Percentiles rank a stretch among this genome's conserved stretches.
These are phyloP conservation scores for Pseudogymnoascus sp. DNA, from an alignment of 2,329 filamentous ascomycete genomes.

Conservation along the genomic window DNA sequence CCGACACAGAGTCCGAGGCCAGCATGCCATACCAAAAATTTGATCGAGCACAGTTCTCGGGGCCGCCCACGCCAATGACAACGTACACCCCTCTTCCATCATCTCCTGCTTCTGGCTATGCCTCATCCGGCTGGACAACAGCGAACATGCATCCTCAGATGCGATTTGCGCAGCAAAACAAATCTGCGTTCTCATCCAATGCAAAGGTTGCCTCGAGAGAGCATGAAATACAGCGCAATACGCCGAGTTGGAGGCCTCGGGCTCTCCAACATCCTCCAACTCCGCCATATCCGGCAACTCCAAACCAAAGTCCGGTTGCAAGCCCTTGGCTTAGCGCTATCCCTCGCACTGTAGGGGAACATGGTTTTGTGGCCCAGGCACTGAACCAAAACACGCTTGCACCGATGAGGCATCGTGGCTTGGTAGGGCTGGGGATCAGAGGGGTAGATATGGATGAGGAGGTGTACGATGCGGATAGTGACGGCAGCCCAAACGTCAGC, in stretches of 20 bases:
- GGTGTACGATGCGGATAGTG: background rate
- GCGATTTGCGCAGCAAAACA: conserved; percentile 3
- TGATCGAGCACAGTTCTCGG: background rate
- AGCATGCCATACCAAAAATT: background rate
- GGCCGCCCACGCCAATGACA: background rate
- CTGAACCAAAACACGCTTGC: background rate
- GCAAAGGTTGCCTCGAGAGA: background rate
- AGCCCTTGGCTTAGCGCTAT: conserved; percentile 39
- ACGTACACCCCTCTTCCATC: background rate
- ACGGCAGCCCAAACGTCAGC: background rate
- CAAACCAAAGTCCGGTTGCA: conserved; percentile 12
- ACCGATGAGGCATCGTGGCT: background rate
- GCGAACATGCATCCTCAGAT: background rate
- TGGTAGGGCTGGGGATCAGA: background rate
- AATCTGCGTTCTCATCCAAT: background rate
- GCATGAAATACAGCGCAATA: background rate
- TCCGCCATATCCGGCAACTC: background rate
- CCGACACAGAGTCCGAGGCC: conserved; percentile 30
- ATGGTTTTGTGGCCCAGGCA: background rate
- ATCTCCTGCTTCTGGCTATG: background rate
- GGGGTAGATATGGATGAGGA: background rate
- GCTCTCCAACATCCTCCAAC: background rate
- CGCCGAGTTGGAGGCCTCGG: background rate
- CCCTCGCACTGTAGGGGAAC: conserved; percentile 20
- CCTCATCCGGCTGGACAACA: background rate